Evolutionary conservation across 805 yeast genomes (phyloP), one percentile per base, ranked within the genome.

Genomic region (Hanseniaspora lachancei): DNA sequence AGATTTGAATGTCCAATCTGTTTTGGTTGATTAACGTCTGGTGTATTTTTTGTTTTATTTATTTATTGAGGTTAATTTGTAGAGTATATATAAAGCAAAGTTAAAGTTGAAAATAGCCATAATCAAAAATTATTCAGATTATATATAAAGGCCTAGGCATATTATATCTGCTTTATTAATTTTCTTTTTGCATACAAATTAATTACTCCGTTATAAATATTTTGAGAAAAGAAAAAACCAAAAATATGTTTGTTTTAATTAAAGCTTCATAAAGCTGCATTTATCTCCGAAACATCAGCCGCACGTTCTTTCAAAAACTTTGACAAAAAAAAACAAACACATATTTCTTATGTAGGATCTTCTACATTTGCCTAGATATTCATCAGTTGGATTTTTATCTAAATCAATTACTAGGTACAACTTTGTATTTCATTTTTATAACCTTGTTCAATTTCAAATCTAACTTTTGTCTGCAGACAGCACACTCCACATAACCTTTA

Each of bases 381-480:
- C 35, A 12, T 32, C 35, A 1, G 15, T 10, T 32, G 35, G 15
- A 13, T 12, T 15, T 8, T 32, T 13, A 12, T 32, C 15, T 12
- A 10, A 32, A 23, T 41, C 5, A 23, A 23, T 23, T 16, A 9
- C 35, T 46, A 3, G 56, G 56, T 3, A 53, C 50, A 12, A 53
- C 7, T 18, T 18, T 68, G 59, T 67, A 70, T 57, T 69, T 68
- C 59, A 72, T 58, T n/a, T 67, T 65, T 2, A 66, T 63, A 47
- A 69, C 49, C 18, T 60, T 63, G 1, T 67, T 62, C 27, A 65
- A 68, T 34, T 63, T 65, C 24, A 72, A 65, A 3, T 64, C 60
- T 1, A 72, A 70, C 8, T 62, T 60, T n/a, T 62, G 59, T 55
- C 78, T 66, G 57, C 78, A 74, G 10, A 74, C 63, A 10, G 77